phyloP scores from a whole-genome alignment of 163 green algal species.

The Trebouxiophyceae sp. region DNA sequence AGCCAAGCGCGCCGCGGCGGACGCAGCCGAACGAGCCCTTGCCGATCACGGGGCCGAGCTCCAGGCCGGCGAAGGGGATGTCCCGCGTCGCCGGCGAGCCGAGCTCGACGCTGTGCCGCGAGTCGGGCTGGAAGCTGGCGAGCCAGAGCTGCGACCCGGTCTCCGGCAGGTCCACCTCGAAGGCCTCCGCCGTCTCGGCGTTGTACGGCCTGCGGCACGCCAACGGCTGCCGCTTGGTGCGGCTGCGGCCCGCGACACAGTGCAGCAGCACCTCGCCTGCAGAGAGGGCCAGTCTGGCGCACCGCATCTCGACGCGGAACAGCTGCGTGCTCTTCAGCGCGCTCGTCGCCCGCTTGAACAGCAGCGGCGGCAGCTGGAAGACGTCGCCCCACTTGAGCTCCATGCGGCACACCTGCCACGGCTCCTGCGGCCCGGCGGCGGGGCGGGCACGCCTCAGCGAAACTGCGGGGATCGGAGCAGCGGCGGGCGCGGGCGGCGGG shows the following conservation, averaged over 20 bases:
- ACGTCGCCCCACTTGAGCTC: too few relatives aligned
- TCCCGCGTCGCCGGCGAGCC: neutral
- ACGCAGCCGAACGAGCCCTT: conserved; percentile 39
- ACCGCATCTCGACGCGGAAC: neutral
- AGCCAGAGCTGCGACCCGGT: neutral
- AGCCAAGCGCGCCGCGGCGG: conserved; percentile 15
- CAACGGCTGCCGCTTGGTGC: neutral
- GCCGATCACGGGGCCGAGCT: conserved; percentile 45
- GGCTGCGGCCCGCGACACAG: too few relatives aligned
- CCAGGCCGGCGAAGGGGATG: conserved; percentile 24
- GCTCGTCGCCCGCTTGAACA: neutral
- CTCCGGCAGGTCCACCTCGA: neutral
- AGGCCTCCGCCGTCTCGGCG: neutral
- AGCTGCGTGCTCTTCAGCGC: neutral
- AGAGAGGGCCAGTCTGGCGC: neutral
- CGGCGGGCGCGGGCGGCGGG: too few relatives aligned
- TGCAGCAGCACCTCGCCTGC: neutral
- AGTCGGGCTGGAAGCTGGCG: neutral
- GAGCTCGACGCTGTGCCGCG: neutral
- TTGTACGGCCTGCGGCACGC: neutral
- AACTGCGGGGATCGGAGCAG: too few relatives aligned
- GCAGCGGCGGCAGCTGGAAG: neutral
- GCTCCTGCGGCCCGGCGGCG: neutral
- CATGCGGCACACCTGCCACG: neutral
- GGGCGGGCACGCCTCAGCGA: neutral